These are phyloP conservation scores for Kandelia obovata DNA, from an alignment of 345 rosid species.

Conservation along the genomic window DNA sequence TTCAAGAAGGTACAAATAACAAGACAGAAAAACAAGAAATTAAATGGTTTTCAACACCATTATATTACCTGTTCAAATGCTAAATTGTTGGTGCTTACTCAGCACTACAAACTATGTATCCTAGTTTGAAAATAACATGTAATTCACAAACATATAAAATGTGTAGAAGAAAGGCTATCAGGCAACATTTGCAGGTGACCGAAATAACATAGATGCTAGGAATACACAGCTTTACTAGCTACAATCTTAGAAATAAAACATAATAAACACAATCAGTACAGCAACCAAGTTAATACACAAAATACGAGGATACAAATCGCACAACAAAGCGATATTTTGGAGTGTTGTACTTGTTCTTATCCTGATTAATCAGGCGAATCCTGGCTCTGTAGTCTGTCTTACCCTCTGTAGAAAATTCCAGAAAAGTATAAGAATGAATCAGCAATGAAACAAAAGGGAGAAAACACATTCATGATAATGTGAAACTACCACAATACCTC, in stretches of 20 bases:
- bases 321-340: constrained; percentile 73
- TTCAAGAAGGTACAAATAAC: too few relatives aligned
- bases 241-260: neutral
- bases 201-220: too few relatives aligned
- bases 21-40: too few relatives aligned
- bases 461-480: neutral
- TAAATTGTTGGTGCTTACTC: too few relatives aligned
- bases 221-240: neutral
- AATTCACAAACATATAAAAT: too few relatives aligned
- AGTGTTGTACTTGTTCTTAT: constrained; percentile 69
- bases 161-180: too few relatives aligned
- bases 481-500: constrained; percentile 34
- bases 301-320: constrained; percentile 51
- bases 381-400: constrained; percentile 75
- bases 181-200: too few relatives aligned
- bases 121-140: too few relatives aligned
- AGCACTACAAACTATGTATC: too few relatives aligned
- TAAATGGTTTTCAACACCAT: too few relatives aligned
- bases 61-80: too few relatives aligned
- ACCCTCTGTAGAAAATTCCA: constrained; percentile 40
- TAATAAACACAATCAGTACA: neutral
- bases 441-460: neutral
- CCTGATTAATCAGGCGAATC: constrained; percentile 67
- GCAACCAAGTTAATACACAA: neutral
- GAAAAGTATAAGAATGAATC: neutral